Percentiles rank a stretch among this genome's conserved stretches.
Evolutionary conservation across 2,329 filamentous ascomycete species (phyloP).

Genomic region (Sclerotinia spermophila): DNA sequence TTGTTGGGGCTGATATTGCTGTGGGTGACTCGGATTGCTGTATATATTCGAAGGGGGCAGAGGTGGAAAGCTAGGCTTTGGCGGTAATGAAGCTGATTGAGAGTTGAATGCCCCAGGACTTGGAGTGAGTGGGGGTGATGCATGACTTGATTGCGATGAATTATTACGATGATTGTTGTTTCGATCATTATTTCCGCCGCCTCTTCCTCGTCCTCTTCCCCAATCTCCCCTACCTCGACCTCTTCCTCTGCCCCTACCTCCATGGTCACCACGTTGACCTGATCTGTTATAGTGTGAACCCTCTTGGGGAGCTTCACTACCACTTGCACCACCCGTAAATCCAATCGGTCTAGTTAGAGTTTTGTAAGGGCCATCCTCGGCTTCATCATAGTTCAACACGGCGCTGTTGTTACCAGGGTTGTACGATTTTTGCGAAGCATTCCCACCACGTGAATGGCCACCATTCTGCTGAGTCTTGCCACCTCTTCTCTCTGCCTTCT

Average conservation of each 20-base stretch:
- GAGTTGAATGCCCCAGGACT: slow-evolving; percentile 21
- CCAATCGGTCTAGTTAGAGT: slow-evolving; percentile 66
- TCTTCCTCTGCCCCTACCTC: slow-evolving; percentile 28
- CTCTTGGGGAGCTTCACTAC: slow-evolving; percentile 41
- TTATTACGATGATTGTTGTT: slow-evolving; percentile 26
- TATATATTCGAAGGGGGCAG: slow-evolving; percentile 19
- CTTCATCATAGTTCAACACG: slow-evolving; percentile 65
- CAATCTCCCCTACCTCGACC: slow-evolving; percentile 30
- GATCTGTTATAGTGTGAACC: slow-evolving; percentile 29
- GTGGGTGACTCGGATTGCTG: background rate
- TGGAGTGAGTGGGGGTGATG: slow-evolving; percentile 16
- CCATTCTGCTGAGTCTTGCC: slow-evolving; percentile 47
- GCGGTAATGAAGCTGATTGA: slow-evolving; percentile 15
- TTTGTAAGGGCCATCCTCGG: slow-evolving; percentile 66
- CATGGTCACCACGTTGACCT: slow-evolving; percentile 25
- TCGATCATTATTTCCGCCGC: slow-evolving; percentile 29
- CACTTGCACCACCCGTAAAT: slow-evolving; percentile 45
- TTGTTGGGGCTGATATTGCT: slow-evolving; percentile 22
- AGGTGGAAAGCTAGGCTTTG: slow-evolving; percentile 13
- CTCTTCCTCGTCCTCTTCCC: slow-evolving; percentile 30
- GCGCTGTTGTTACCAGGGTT: slow-evolving; percentile 38
- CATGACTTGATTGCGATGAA: slow-evolving; percentile 21
- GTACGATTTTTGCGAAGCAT: slow-evolving; percentile 36
- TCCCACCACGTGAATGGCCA: slow-evolving; percentile 38
- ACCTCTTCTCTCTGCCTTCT: slow-evolving; percentile 55